Percentiles rank a stretch among this genome's conserved stretches.
Evolutionary conservation across 2,329 filamentous ascomycete species (phyloP).

Genomic region (Pseudogymnoascus sp.): DNA sequence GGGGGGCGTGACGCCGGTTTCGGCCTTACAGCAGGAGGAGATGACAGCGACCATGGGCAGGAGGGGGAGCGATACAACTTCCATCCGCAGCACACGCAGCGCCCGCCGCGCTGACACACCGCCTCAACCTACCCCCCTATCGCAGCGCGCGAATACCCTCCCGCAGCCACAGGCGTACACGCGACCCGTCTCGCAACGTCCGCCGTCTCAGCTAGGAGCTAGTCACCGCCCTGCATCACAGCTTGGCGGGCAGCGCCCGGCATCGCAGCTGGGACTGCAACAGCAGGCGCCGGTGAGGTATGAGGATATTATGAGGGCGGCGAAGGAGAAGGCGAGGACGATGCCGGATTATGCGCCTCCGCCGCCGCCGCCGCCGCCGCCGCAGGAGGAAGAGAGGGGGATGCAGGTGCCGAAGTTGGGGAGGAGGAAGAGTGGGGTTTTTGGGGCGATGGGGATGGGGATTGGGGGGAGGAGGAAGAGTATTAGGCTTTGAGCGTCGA

Average conservation of each 20-base stretch:
- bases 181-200: background rate
- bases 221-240: background rate
- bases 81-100: background rate
- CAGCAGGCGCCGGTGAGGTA: background rate
- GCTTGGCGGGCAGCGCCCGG: background rate
- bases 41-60: background rate
- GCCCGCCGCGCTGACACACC: background rate
- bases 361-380: background rate
- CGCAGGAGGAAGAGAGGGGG: background rate
- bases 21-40: background rate
- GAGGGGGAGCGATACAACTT: background rate
- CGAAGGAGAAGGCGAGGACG: background rate
- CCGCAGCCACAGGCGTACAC: background rate
- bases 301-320: background rate
- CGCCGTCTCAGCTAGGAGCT: background rate
- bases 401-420: background rate
- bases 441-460: slow-evolving; percentile 1
- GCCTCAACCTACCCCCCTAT: background rate
- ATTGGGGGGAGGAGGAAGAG: background rate
- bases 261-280: background rate
- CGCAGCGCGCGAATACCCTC: background rate
- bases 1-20: background rate
- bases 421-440: slow-evolving; percentile 5
- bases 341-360: background rate
- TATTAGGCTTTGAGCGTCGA: background rate